Evolutionary conservation across 768 basidiomycete species (phyloP).

Genomic region (Lactarius evosmus): DNA sequence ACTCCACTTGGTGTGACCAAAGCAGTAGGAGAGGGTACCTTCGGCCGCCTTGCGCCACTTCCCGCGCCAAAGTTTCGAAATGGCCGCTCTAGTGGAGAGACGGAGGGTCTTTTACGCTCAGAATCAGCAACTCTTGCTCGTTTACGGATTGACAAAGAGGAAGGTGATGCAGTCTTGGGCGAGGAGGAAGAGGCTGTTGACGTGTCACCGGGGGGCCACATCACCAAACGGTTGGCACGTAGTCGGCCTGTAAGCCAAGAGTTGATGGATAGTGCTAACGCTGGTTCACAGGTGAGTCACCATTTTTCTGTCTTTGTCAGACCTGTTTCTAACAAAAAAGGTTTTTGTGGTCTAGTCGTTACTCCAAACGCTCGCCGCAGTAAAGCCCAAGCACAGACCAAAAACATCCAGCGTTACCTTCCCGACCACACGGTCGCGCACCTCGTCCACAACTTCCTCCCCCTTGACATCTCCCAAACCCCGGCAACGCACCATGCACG

Average conservation of each 20-base stretch:
- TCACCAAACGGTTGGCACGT: conserved; percentile 70
- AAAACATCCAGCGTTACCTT: conserved; percentile 26
- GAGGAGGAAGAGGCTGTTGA: conserved; percentile 62
- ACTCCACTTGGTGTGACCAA: conserved; percentile 28
- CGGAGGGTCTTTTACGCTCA: conserved; percentile 25
- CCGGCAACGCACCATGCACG: conserved; percentile 24
- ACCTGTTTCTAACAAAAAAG: neutral
- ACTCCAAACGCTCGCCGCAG: conserved; percentile 9
- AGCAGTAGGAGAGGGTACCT: conserved; percentile 19
- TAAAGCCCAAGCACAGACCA: conserved; percentile 19
- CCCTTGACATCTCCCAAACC: conserved; percentile 22
- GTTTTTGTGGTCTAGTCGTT: conserved; percentile 17
- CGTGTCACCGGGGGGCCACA: conserved; percentile 73
- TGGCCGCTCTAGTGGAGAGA: conserved; percentile 13
- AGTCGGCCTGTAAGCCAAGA: conserved; percentile 67
- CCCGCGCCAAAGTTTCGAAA: conserved; percentile 28
- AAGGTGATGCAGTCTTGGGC: conserved; percentile 11
- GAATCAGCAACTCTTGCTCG: conserved; percentile 29
- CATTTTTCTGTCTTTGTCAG: conserved; percentile 19
- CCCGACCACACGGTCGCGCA: conserved; percentile 22
- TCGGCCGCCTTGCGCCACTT: conserved; percentile 30
- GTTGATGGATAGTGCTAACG: conserved; percentile 40
- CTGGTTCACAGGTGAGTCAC: conserved; percentile 28
- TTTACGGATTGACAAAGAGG: conserved; percentile 25
- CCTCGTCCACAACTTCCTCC: conserved; percentile 22